Conservation (phyloP, 148 eudicot species). For the Spergularia marina region DNA sequence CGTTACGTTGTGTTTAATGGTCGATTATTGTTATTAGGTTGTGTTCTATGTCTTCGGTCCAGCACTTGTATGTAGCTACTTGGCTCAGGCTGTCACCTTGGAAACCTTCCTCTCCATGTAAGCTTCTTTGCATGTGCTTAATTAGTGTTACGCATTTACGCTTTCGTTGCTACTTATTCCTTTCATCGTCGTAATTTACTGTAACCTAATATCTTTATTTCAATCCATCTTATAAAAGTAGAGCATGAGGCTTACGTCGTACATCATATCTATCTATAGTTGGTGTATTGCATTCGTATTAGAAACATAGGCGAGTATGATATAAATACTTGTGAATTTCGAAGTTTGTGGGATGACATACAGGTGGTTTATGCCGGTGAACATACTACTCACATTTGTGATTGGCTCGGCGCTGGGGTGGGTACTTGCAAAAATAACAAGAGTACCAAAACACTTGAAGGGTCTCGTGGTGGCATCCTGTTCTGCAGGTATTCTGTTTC, state of each 20-base stretch:
- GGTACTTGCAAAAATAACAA: constrained; percentile 44
- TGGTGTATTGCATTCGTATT: too few relatives aligned
- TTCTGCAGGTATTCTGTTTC: constrained; percentile 47
- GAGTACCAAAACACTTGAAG: constrained; percentile 49
- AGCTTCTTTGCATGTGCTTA: constrained; percentile 6
- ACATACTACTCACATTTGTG: constrained; percentile 52
- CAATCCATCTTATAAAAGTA: too few relatives aligned
- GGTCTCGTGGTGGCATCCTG: constrained; percentile 59
- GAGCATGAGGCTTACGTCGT: too few relatives aligned
- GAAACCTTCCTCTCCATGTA: constrained; percentile 30
- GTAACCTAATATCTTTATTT: too few relatives aligned
- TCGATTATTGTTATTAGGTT: constrained; percentile 23
- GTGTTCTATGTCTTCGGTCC: constrained; percentile 47
- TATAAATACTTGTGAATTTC: too few relatives aligned
- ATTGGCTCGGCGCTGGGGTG: constrained; percentile 67
- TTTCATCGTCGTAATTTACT: too few relatives aligned
- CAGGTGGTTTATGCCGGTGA: constrained; percentile 83
- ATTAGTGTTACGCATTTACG: neutral
- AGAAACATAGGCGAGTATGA: too few relatives aligned
- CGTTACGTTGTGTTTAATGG: neutral
- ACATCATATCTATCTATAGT: too few relatives aligned
- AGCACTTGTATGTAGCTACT: constrained; percentile 39
- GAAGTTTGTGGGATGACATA: neutral
- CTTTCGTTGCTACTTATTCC: neutral
- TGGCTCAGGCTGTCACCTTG: constrained; percentile 36